A percentile compares a stretch with the other conserved stretches of the same genome.
Conservation (phyloP, 768 basidiomycete genomes). For the Boletus vinaceobasis region DNA sequence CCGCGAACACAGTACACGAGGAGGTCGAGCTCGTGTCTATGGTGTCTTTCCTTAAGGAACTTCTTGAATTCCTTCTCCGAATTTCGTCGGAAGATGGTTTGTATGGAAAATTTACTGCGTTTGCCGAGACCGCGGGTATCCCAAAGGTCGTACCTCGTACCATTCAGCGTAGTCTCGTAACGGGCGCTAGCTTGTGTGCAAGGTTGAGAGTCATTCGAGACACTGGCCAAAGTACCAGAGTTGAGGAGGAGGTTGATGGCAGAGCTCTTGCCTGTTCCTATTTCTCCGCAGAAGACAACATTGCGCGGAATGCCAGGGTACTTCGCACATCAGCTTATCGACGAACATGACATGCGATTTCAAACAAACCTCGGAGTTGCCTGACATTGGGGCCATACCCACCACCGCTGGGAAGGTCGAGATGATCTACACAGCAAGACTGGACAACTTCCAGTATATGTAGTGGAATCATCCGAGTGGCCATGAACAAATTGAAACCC, state of each 20-base stretch:
- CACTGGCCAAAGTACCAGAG: not conserved
- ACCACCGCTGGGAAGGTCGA: no score
- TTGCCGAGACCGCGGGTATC: slow-evolving; percentile 40
- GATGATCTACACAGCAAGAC: no score
- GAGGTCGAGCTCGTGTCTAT: slow-evolving; percentile 33
- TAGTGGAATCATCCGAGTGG: no score
- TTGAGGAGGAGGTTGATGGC: slow-evolving; percentile 24
- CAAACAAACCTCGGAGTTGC: slow-evolving; percentile 10
- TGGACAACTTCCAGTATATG: no score
- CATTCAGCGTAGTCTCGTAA: slow-evolving; percentile 7
- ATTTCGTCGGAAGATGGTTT: not conserved
- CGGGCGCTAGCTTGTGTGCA: slow-evolving; percentile 14
- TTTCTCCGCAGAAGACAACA: slow-evolving; percentile 25
- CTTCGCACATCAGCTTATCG: not conserved
- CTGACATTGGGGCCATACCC: not conserved
- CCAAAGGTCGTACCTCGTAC: slow-evolving; percentile 20
- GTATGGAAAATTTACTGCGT: slow-evolving; percentile 12
- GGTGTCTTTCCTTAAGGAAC: slow-evolving; percentile 21
- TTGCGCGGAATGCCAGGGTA: slow-evolving; percentile 3
- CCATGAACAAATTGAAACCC: no score
- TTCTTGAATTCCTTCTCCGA: slow-evolving; percentile 19
- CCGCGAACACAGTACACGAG: slow-evolving; percentile 39
- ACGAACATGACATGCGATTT: not conserved
- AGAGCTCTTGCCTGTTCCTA: slow-evolving; percentile 27
- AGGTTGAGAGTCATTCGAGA: slow-evolving; percentile 8